Evolutionary conservation across 768 basidiomycete species (phyloP).

Genomic region (Podaxis mareebaensis): DNA sequence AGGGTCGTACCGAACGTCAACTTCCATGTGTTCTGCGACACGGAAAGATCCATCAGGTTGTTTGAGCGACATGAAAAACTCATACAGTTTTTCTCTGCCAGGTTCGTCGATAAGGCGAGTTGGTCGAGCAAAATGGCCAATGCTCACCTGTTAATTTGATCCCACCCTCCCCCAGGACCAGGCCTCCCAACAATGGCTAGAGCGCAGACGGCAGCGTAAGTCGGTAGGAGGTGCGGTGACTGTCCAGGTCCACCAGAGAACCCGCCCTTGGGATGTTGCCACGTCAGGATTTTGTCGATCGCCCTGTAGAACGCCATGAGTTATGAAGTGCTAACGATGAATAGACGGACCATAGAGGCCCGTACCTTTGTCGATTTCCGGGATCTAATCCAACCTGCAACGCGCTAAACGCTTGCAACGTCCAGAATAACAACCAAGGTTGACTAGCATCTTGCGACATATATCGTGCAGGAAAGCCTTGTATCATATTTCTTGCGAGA

Average conservation of each 20-base stretch:
- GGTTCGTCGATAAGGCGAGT: not conserved
- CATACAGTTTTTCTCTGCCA: constrained; percentile 72
- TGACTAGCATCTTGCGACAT: constrained; percentile 89
- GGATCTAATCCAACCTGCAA: constrained; percentile 81
- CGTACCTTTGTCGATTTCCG: constrained; percentile 72
- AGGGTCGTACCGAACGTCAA: constrained; percentile 80
- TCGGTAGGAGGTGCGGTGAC: constrained; percentile 82
- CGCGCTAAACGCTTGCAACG: constrained; percentile 77
- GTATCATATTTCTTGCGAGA: constrained; percentile 67
- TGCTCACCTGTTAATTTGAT: constrained; percentile 75
- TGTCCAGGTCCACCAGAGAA: constrained; percentile 94
- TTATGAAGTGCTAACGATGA: not conserved
- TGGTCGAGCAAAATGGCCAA: not conserved
- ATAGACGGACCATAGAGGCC: not conserved
- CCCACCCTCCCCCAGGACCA: constrained; percentile 80
- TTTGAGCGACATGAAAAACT: constrained; percentile 91
- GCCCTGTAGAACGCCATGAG: constrained; percentile 42
- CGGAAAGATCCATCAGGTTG: constrained; percentile 92
- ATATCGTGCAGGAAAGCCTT: constrained; percentile 81
- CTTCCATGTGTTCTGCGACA: constrained; percentile 84
- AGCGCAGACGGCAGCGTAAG: constrained; percentile 84
- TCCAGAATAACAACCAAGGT: constrained; percentile 96
- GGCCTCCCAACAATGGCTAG: constrained; percentile 81
- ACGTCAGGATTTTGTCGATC: constrained; percentile 76
- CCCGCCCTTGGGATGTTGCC: constrained; percentile 86